Percentiles rank a stretch among this genome's conserved stretches.
Evolutionary conservation across 2,329 filamentous ascomycete species (phyloP).

Genomic region (Aquanectria penicillioides): DNA sequence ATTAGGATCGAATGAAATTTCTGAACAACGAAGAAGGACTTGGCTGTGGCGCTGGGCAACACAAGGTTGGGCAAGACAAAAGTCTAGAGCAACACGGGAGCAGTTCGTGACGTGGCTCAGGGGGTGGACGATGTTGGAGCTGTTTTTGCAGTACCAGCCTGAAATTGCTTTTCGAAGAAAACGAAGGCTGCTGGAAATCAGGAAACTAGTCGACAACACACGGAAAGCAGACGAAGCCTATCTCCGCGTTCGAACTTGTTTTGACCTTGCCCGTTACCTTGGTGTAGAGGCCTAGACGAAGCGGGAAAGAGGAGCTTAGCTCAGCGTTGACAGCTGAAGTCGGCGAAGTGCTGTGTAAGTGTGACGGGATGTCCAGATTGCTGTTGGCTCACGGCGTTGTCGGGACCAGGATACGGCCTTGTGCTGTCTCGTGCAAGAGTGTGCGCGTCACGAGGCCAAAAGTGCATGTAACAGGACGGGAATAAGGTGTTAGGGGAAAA

Average conservation of each 20-base stretch:
- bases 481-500: conserved; percentile 30
- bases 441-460: conserved; percentile 36
- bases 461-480: conserved; percentile 27
- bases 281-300: conserved; percentile 29
- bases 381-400: conserved; percentile 21
- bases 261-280: not conserved
- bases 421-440: conserved; percentile 27
- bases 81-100: conserved; percentile 8
- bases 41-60: conserved; percentile 1
- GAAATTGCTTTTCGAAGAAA: not conserved
- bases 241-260: conserved; percentile 4
- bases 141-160: too few relatives aligned
- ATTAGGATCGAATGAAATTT: not conserved
- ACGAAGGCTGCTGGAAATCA: not conserved
- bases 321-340: conserved; percentile 31
- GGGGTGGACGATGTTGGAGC: too few relatives aligned
- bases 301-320: conserved; percentile 32
- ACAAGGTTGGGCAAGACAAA: conserved; percentile 8
- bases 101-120: conserved; percentile 10
- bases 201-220: too few relatives aligned
- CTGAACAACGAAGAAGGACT: not conserved
- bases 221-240: not conserved
- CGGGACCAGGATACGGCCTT: conserved; percentile 24
- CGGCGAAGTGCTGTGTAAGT: conserved; percentile 41
- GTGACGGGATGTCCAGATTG: conserved; percentile 32